phyloP scores from a whole-genome alignment of 2,329 filamentous ascomycete genomes.

The Penicillium sp. region DNA sequence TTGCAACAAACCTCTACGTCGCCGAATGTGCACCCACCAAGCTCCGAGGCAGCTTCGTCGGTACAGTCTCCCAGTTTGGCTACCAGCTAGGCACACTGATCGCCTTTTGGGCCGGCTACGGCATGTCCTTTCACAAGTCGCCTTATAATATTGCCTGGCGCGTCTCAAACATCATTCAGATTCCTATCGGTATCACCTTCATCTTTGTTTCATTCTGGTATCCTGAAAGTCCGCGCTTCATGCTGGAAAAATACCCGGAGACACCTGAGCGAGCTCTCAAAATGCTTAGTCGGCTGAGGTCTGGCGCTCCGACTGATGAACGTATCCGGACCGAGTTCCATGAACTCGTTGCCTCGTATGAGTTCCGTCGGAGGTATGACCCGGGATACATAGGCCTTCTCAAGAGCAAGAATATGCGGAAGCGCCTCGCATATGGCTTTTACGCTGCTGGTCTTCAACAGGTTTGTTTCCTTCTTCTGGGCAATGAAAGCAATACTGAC shows the following conservation, averaged over 20 bases:
- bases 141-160: conserved; percentile 47
- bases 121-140: conserved; percentile 43
- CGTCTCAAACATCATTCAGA: conserved; percentile 44
- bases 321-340: conserved; percentile 37
- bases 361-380: conserved; percentile 33
- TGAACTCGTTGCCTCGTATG: conserved; percentile 36
- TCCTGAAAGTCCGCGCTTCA: conserved; percentile 36
- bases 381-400: conserved; percentile 31
- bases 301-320: conserved; percentile 29
- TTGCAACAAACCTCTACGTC: conserved; percentile 45
- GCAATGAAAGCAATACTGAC: neutral
- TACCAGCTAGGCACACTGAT: conserved; percentile 42
- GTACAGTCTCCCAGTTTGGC: conserved; percentile 38
- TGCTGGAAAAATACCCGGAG: conserved; percentile 39
- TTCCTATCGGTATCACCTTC: conserved; percentile 41
- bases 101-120: conserved; percentile 47
- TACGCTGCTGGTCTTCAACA: conserved; percentile 36
- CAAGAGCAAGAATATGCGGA: conserved; percentile 34
- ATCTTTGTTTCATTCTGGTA: conserved; percentile 41
- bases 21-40: conserved; percentile 43
- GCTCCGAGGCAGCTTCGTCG: conserved; percentile 42
- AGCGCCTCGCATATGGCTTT: conserved; percentile 39
- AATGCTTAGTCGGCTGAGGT: conserved; percentile 33
- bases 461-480: neutral
- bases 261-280: conserved; percentile 30